Evolutionary conservation across 768 basidiomycete genomes (phyloP).

Genomic region (Hypsizygus marmoreus): DNA sequence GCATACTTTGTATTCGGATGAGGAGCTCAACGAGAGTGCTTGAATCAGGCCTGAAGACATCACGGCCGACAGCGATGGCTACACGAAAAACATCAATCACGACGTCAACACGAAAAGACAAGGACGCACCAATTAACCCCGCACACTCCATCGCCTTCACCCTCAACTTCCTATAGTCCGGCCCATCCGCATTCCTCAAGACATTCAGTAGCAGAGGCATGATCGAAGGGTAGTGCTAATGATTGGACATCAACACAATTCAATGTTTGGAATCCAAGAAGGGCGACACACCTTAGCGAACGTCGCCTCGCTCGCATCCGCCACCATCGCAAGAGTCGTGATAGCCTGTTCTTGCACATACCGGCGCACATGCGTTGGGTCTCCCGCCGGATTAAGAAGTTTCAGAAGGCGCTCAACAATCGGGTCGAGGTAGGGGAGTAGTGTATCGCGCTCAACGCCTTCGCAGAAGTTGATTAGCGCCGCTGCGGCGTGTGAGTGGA

Average conservation of each 20-base stretch:
- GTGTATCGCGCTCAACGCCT: slow-evolving; percentile 72
- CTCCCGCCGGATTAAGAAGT: slow-evolving; percentile 57
- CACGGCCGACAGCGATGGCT: slow-evolving; percentile 88
- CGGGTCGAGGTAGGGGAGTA: slow-evolving; percentile 76
- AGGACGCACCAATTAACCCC: slow-evolving; percentile 70
- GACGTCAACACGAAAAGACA: not conserved
- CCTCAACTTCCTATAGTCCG: slow-evolving; percentile 67
- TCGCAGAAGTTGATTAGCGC: slow-evolving; percentile 92
- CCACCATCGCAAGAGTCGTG: slow-evolving; percentile 87
- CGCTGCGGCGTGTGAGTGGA: slow-evolving; percentile 85
- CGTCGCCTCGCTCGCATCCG: slow-evolving; percentile 77
- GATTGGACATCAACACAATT: not conserved
- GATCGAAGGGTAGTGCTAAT: slow-evolving; percentile 71
- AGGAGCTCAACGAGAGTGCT: slow-evolving; percentile 70
- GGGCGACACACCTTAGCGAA: slow-evolving; percentile 62
- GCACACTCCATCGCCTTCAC: slow-evolving; percentile 93
- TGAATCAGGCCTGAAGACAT: slow-evolving; percentile 77
- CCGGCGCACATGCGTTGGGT: slow-evolving; percentile 42
- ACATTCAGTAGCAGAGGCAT: slow-evolving; percentile 83
- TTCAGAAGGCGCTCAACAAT: slow-evolving; percentile 75
- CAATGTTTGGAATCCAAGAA: not conserved
- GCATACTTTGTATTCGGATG: slow-evolving; percentile 75
- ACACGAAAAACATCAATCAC: not conserved
- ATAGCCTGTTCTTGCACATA: slow-evolving; percentile 90
- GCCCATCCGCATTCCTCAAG: slow-evolving; percentile 67